Conservation (phyloP, 2,329 filamentous ascomycete species). For the Talaromyces verruculosus region DNA sequence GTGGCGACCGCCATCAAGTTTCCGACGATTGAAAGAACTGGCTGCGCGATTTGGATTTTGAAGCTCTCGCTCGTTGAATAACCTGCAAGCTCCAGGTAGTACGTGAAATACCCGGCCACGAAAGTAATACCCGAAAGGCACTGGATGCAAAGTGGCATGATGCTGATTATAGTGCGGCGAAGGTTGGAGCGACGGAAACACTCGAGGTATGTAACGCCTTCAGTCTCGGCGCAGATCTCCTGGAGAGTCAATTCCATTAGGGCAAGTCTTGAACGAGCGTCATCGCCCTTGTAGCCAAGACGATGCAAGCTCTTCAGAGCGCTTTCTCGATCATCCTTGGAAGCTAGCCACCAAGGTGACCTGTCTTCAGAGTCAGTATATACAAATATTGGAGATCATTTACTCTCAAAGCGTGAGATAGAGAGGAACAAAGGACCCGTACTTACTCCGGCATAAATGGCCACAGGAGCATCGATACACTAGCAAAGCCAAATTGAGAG, state of each 20-base stretch:
- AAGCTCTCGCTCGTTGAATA: slow-evolving; percentile 37
- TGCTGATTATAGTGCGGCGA: slow-evolving; percentile 43
- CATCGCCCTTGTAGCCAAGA: not conserved
- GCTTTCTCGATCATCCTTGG: not conserved
- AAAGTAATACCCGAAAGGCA: slow-evolving; percentile 40
- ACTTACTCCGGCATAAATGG: slow-evolving; percentile 2
- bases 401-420: too few relatives aligned
- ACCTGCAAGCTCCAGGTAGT: slow-evolving; percentile 48
- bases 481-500: not conserved
- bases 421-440: not conserved
- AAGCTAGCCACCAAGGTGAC: not conserved
- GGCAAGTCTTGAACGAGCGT: not conserved
- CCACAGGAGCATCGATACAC: not conserved
- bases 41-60: slow-evolving; percentile 44
- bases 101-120: slow-evolving; percentile 42
- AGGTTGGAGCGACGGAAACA: slow-evolving; percentile 45
- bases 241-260: not conserved
- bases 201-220: slow-evolving; percentile 42
- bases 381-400: not conserved
- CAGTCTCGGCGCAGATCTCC: slow-evolving; percentile 31
- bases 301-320: not conserved
- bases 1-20: slow-evolving; percentile 33
- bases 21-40: slow-evolving; percentile 41
- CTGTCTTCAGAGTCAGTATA: not conserved
- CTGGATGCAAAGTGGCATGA: slow-evolving; percentile 40